These are phyloP conservation scores for Puccinia novopanici DNA, from an alignment of 1,284 basidiomycete species.

Conservation along the genomic window DNA sequence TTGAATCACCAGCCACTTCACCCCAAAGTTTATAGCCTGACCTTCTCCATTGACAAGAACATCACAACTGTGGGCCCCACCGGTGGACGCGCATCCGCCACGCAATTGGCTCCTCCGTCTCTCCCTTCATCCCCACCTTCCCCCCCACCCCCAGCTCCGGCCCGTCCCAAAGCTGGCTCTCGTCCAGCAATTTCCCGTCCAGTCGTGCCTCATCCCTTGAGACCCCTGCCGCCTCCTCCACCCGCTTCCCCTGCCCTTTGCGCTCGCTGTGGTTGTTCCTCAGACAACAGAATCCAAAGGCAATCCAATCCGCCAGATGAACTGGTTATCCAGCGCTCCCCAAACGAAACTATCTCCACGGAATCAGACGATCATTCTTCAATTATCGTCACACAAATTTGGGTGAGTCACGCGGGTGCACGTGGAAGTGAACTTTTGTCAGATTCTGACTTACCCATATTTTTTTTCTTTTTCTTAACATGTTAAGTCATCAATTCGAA, in stretches of 20 bases:
- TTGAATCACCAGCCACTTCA: background rate
- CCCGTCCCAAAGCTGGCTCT: background rate
- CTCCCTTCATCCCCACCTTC: background rate
- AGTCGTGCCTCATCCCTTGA: slow-evolving; percentile 20
- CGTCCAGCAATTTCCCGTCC: background rate
- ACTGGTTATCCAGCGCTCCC: slow-evolving; percentile 16
- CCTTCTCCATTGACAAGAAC: slow-evolving; percentile 9
- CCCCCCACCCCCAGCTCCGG: background rate
- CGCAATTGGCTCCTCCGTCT: background rate
- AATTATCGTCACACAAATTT: slow-evolving; percentile 17
- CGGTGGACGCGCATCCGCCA: background rate
- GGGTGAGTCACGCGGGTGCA: slow-evolving; percentile 2
- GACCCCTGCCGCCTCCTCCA: slow-evolving; percentile 23
- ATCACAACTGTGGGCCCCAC: background rate
- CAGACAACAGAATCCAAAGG: slow-evolving; percentile 8
- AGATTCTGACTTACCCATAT: background rate
- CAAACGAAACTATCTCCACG: slow-evolving; percentile 9
- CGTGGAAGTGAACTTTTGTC: background rate
- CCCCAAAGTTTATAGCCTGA: background rate
- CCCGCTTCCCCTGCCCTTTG: slow-evolving; percentile 20
- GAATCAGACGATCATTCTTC: background rate
- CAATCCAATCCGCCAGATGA: slow-evolving; percentile 21
- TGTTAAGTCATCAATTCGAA: slow-evolving; percentile 39
- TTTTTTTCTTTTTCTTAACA: background rate
- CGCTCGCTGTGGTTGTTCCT: slow-evolving; percentile 32